phyloP scores from a whole-genome alignment of 140 eudicot genomes.

The Senecio squalidus region DNA sequence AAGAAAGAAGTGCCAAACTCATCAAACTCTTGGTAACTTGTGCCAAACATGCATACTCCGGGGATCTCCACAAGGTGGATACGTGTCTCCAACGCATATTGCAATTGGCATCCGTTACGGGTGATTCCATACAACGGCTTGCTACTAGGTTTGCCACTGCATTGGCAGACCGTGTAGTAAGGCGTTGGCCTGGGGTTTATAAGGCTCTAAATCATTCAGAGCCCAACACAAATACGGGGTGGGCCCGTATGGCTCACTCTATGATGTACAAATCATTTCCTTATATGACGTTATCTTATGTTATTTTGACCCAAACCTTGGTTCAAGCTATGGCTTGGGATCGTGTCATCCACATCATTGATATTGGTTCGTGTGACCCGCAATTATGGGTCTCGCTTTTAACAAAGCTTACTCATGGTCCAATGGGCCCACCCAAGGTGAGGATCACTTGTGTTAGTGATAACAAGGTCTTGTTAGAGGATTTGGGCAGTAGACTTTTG shows the following conservation, averaged over 20 bases:
- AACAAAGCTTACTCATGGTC: slow-evolving; percentile 23
- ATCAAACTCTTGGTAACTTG: slow-evolving; percentile 50
- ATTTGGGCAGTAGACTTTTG: slow-evolving; percentile 28
- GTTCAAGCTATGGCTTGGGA: slow-evolving; percentile 31
- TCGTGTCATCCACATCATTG: slow-evolving; percentile 43
- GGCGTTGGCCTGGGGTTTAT: slow-evolving; percentile 61
- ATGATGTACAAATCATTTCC: slow-evolving; percentile 29
- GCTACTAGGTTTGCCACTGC: slow-evolving; percentile 47
- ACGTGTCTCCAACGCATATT: slow-evolving; percentile 41
- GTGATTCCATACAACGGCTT: slow-evolving; percentile 61
- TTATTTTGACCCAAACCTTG: slow-evolving; percentile 31
- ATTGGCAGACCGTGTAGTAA: slow-evolving; percentile 42
- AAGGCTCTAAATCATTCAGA: slow-evolving; percentile 31
- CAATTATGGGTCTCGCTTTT: slow-evolving; percentile 39
- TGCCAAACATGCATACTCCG: slow-evolving; percentile 55
- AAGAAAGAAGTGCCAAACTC: slow-evolving; percentile 50
- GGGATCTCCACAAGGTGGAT: slow-evolving; percentile 49
- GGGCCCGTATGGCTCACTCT: slow-evolving; percentile 29
- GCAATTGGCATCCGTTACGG: slow-evolving; percentile 34
- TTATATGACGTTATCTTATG: slow-evolving; percentile 32
- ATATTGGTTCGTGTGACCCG: slow-evolving; percentile 45
- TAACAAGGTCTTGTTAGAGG: slow-evolving; percentile 33
- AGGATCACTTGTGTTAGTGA: slow-evolving; percentile 43
- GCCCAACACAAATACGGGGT: slow-evolving; percentile 15
- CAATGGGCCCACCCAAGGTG: slow-evolving; percentile 40